Evolutionary conservation across 495 filamentous ascomycete genomes (phyloP).

Genomic region (Podospora anserina): DNA sequence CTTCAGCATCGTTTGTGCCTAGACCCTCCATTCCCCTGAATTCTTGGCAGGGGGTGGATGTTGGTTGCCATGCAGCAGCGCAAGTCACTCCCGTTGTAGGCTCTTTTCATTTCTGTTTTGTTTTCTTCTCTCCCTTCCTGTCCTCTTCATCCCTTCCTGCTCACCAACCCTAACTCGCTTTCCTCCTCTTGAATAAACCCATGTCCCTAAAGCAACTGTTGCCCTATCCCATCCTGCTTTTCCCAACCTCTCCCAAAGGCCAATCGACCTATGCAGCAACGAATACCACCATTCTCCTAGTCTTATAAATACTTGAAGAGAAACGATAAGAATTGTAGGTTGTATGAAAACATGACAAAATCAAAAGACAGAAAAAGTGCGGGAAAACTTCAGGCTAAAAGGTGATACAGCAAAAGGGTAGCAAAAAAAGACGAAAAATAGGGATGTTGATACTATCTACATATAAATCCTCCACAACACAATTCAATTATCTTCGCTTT

Average conservation of each 20-base stretch:
- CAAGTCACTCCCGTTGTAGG: too few species aligned
- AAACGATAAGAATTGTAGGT: too few species aligned
- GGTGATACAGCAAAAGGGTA: not conserved
- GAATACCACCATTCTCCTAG: not conserved
- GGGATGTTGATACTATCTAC: not conserved
- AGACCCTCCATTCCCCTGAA: not conserved
- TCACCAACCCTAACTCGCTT: too few species aligned
- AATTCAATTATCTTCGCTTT: not conserved
- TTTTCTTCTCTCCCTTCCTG: too few species aligned
- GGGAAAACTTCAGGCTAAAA: not conserved
- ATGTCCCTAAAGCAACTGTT: not conserved
- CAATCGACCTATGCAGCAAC: not conserved
- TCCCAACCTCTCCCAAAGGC: not conserved
- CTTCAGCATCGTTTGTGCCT: not conserved
- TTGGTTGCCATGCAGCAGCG: too few species aligned
- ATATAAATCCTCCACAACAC: not conserved
- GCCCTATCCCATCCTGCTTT: not conserved
- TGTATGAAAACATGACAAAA: too few species aligned
- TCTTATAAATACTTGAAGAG: too few species aligned
- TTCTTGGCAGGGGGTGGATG: not conserved
- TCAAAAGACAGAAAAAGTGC: too few species aligned
- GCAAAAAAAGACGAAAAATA: not conserved
- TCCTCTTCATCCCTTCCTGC: too few species aligned
- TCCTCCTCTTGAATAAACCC: too few species aligned
- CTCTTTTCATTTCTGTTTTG: too few species aligned